A percentile compares a stretch with the other conserved stretches of the same genome.
These are phyloP conservation scores for Nepenthes alata DNA, from an alignment of 179 eudicot species.

Conservation along the genomic window DNA sequence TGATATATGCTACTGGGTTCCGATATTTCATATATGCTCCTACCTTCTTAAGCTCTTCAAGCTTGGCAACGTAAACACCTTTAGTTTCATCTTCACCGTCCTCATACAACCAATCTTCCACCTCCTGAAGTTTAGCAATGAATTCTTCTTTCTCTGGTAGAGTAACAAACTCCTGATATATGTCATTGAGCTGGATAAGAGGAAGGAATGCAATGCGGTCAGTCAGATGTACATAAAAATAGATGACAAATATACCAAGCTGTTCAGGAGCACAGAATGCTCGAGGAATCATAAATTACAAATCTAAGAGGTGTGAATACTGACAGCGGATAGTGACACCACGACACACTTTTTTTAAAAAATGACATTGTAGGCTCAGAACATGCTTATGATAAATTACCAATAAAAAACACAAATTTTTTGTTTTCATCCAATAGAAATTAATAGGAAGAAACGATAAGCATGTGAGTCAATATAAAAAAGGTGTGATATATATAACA, in stretches of 20 bases:
- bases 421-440: no score
- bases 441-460: no score
- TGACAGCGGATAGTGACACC: no score
- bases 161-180: slow-evolving; percentile 56
- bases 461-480: no score
- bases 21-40: background rate
- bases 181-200: slow-evolving; percentile 62
- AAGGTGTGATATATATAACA: no score
- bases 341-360: no score
- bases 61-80: slow-evolving; percentile 84
- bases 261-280: background rate
- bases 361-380: no score
- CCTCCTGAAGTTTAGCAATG: slow-evolving; percentile 56
- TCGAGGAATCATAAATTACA: background rate
- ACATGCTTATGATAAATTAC: no score
- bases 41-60: slow-evolving; percentile 87
- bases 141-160: slow-evolving; percentile 66
- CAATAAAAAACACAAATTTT: no score
- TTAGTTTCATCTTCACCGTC: slow-evolving; percentile 94
- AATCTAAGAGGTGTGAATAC: background rate
- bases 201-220: background rate
- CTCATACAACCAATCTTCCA: slow-evolving; percentile 92
- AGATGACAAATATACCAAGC: background rate
- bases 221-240: background rate
- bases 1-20: no score